Evolutionary conservation across 305 asterid genomes (phyloP), one percentile per base, ranked within the genome.

Genomic region (Lippia alba): DNA sequence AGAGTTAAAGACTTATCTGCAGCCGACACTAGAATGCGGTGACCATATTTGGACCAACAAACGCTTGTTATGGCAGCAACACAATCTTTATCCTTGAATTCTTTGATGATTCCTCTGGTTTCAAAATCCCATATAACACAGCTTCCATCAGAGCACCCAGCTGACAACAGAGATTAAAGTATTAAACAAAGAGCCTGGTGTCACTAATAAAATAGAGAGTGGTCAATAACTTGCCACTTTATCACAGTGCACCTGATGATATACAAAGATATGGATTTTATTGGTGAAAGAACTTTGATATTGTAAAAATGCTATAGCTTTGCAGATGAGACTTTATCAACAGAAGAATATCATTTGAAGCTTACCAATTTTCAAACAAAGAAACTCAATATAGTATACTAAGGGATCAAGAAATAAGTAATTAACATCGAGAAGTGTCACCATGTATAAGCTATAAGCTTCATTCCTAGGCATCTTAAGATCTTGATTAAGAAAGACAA

Each of bases 131-230:
- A 92, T 56, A 90, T 83, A 44, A 90, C 75, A 80, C 98, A 90
- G 72, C 88, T 87, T 74, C 98, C 98, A 78, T 92, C 96, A 36
- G 90, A 86, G 79, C 96, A 92, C 72, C 98, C 96, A 85, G 98
- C 98, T 92, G 84, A 39, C 45, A 74, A 73, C 7, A 40, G 32
- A 66, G 70, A 58, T 34, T 72, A 9, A 19, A 32, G 60, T 12
- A 60, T 40, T 45, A 74, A 67, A 32, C 39, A 55, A 46, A 66
- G 67, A 61, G 49, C 50, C 50, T 44, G 30, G 12, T 48, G 66
- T 36, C 34, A 67, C 17, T 55, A 33, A 49, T 24, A 34, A 57
- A 61, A 56, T 32, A 68, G 4, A 58, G 50, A 54, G 64, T 40
- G 12, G 15, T 41, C 73, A 57, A 17, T 63, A 39, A 45, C 8